These are phyloP conservation scores for Astragalus glycyphyllos DNA, from an alignment of 306 rosid species.

Conservation along the genomic window DNA sequence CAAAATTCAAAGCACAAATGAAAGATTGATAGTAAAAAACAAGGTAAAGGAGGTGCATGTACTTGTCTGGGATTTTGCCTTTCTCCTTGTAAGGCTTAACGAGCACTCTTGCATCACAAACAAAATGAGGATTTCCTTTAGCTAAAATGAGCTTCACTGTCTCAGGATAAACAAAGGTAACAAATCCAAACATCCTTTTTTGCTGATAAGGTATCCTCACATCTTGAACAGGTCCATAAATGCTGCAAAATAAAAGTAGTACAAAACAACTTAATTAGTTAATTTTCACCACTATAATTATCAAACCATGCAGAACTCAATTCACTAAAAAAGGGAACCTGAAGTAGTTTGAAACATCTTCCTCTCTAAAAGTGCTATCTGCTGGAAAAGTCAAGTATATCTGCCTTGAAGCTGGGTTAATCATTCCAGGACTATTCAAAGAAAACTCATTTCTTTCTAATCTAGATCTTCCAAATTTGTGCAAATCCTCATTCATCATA, in stretches of 20 bases:
- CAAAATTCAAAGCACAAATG: conserved; percentile 10
- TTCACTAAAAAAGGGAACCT: conserved; percentile 55
- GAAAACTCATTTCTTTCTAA: conserved; percentile 75
- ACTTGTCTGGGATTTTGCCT: conserved; percentile 97
- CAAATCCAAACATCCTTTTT: conserved; percentile 98
- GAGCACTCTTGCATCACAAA: conserved; percentile 96
- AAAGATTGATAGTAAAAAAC: neutral
- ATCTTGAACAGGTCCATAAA: conserved; percentile 96
- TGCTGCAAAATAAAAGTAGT: conserved; percentile 55
- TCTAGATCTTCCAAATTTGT: conserved; percentile 78
- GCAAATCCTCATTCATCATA: conserved; percentile 88
- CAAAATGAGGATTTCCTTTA: conserved; percentile 97
- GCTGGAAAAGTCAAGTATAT: conserved; percentile 94
- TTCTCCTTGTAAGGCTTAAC: conserved; percentile 99
- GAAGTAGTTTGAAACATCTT: conserved; percentile 95
- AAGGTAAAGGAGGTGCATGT: conserved; percentile 58
- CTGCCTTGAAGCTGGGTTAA: conserved; percentile 95
- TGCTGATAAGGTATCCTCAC: conserved; percentile 99
- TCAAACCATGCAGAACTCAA: neutral
- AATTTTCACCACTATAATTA: neutral
- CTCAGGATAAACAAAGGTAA: conserved; percentile 88
- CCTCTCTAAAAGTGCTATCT: conserved; percentile 95
- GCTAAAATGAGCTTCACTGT: conserved; percentile 92
- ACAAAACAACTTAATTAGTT: neutral
- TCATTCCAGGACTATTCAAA: conserved; percentile 68